These are phyloP conservation scores for Crassisporium funariophilum DNA, from an alignment of 768 basidiomycete genomes.

Conservation along the genomic window DNA sequence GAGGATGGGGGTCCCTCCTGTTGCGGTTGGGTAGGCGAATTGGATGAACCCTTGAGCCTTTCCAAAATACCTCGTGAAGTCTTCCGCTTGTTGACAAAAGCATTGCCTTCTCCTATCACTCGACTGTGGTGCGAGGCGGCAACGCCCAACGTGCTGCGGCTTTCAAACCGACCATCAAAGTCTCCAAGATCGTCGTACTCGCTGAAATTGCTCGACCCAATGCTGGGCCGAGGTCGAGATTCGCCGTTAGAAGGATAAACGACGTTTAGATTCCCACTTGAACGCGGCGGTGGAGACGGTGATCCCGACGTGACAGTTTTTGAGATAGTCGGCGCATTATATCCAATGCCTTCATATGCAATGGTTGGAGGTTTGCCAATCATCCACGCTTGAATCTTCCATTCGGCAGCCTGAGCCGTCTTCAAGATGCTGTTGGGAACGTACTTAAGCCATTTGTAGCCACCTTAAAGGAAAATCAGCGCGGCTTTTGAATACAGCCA, in stretches of 20 bases:
- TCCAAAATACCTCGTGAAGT: slow-evolving; percentile 69
- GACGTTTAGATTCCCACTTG: slow-evolving; percentile 29
- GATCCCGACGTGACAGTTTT: slow-evolving; percentile 21
- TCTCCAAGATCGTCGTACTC: slow-evolving; percentile 88
- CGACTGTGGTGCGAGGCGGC: slow-evolving; percentile 23
- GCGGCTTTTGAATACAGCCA: slow-evolving; percentile 11
- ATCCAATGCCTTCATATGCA: slow-evolving; percentile 85
- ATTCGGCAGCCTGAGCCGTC: slow-evolving; percentile 96
- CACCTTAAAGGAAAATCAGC: slow-evolving; percentile 47
- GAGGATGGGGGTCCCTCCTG: slow-evolving; percentile 28
- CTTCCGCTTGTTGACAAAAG: slow-evolving; percentile 49
- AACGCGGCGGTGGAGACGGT: slow-evolving; percentile 28
- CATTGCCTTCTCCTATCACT: slow-evolving; percentile 36
- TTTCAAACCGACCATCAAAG: slow-evolving; percentile 86
- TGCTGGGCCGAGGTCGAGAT: slow-evolving; percentile 61
- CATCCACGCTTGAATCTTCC: slow-evolving; percentile 97
- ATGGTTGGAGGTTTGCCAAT: slow-evolving; percentile 92
- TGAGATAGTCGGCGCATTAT: slow-evolving; percentile 47
- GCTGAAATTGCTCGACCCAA: slow-evolving; percentile 73
- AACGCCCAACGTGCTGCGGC: slow-evolving; percentile 69
- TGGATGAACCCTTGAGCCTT: slow-evolving; percentile 53
- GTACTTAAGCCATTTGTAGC: slow-evolving; percentile 97
- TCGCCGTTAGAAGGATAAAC: slow-evolving; percentile 40
- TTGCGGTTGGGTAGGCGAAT: slow-evolving; percentile 45
- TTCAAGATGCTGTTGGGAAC: slow-evolving; percentile 91